Conservation (phyloP, 2,329 filamentous ascomycete species). For the Monosporascus ibericus region DNA sequence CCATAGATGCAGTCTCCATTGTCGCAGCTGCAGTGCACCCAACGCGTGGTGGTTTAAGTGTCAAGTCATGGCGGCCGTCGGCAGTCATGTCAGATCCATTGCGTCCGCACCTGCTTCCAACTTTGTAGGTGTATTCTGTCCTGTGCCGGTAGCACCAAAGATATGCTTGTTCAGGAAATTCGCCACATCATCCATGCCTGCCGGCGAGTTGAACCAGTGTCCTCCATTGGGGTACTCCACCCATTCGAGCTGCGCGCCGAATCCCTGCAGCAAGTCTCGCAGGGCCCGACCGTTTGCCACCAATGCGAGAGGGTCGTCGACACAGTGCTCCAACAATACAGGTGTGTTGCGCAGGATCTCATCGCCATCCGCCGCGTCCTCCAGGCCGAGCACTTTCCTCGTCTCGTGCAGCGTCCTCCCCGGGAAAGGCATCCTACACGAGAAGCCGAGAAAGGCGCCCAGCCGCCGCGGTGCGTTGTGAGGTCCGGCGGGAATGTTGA, state of each 20-base stretch:
- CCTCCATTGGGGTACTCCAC: constrained; percentile 36
- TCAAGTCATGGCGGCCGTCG: background rate
- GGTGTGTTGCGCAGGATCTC: constrained; percentile 33
- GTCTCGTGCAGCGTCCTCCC: constrained; percentile 15
- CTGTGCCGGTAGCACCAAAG: background rate
- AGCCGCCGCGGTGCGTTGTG: constrained; percentile 5
- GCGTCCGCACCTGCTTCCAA: background rate
- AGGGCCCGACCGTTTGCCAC: constrained; percentile 30
- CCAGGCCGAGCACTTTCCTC: constrained; percentile 24
- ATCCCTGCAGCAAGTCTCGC: constrained; percentile 28
- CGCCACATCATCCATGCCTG: constrained; percentile 36
- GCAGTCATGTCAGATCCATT: background rate
- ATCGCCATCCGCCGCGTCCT: constrained; percentile 15
- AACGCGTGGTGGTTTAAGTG: too few relatives aligned
- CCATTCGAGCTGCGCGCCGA: constrained; percentile 34
- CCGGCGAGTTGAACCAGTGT: constrained; percentile 40
- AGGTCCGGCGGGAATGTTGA: constrained; percentile 3
- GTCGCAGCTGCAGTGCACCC: too few relatives aligned
- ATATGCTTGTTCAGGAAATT: constrained; percentile 23
- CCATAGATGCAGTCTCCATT: too few relatives aligned
- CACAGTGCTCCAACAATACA: constrained; percentile 40
- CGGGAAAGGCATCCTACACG: constrained; percentile 17
- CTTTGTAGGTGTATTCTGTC: background rate
- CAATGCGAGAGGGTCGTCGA: constrained; percentile 35
- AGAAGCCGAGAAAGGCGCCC: constrained; percentile 19